Evolutionary conservation across 2,329 filamentous ascomycete genomes (phyloP), one percentile per base, ranked within the genome.

Genomic region (Ophidiomyces ophidiicola): DNA sequence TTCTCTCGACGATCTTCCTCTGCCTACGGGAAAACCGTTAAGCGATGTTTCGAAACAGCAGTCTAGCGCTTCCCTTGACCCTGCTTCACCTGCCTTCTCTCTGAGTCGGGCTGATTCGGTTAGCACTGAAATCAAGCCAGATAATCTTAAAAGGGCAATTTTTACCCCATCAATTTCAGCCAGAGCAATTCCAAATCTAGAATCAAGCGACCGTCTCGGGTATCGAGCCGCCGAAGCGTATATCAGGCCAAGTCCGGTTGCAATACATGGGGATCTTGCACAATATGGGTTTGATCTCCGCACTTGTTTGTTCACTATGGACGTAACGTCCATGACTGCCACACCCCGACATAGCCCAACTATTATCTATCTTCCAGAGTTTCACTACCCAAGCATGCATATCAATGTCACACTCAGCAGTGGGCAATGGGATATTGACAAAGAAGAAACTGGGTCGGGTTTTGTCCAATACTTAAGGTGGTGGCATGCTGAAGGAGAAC

Each of bases 141-240:
- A 66, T 15, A 94, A 88, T 50, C 65, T 96, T 32, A 81, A 81
- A 57, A 72, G 73, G 39, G 80, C 78, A 1, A 64, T 96, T 15
- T 77, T 55, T 18, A 56, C 60, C 4, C 66, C 65, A 1, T 63
- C 56, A 6, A 67, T 85, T 47, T 74, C 74, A 36, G 78, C 77
- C 0, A 61, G 67, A 29, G 61, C 61, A 1, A 66, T 70, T 8
- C 64, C 68, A 34, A 64, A 65, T 15, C 62, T 74, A 0, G 71
- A 76, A 44, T 56, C 80, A 15, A 72, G 70, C n/a, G 73, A 71
- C 41, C 63, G 72, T 1, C 74, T 78, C 0, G 88, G 90, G 1
- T 84, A 81, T 52, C 81, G 90, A 25, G 90, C 88, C 1, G 88
- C 87, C 3, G 88, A 98, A 61, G 88, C 92, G 0, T 96, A 85